Evolutionary conservation across 176 grass and related monocot genomes (phyloP).

Genomic region (Dendrocalamus sinicus): DNA sequence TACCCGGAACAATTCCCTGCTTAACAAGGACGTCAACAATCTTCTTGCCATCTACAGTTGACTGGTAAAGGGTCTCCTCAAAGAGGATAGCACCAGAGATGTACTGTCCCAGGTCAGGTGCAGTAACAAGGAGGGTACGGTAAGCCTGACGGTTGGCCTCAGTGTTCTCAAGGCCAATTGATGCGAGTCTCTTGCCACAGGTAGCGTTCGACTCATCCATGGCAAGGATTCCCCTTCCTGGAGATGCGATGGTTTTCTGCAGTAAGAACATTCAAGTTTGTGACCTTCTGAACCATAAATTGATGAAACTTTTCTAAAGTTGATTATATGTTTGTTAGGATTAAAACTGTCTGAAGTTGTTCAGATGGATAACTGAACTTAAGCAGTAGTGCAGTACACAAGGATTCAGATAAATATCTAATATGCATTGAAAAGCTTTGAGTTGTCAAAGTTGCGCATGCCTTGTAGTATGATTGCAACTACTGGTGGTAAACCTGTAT

Average conservation of each 20-base stretch:
- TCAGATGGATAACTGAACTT: constrained; percentile 4
- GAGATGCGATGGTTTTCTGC: constrained; percentile 93
- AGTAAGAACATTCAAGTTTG: constrained; percentile 36
- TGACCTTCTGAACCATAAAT: constrained; percentile 19
- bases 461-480: background rate
- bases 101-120: constrained; percentile 83
- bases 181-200: constrained; percentile 91
- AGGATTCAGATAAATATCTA: constrained; percentile 11
- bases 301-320: background rate
- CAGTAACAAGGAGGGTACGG: constrained; percentile 76
- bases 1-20: constrained; percentile 85
- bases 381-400: background rate
- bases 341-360: background rate
- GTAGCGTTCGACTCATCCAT: constrained; percentile 99
- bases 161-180: constrained; percentile 98
- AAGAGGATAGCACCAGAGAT: constrained; percentile 98
- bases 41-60: constrained; percentile 93
- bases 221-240: constrained; percentile 95
- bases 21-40: constrained; percentile 89
- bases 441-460: background rate
- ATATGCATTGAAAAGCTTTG: background rate
- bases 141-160: constrained; percentile 98
- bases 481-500: background rate
- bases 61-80: constrained; percentile 99
- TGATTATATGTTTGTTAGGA: constrained; percentile 5